Evolutionary conservation across 2,329 filamentous ascomycete species (phyloP).

Genomic region (Albifimbria verrucaria): DNA sequence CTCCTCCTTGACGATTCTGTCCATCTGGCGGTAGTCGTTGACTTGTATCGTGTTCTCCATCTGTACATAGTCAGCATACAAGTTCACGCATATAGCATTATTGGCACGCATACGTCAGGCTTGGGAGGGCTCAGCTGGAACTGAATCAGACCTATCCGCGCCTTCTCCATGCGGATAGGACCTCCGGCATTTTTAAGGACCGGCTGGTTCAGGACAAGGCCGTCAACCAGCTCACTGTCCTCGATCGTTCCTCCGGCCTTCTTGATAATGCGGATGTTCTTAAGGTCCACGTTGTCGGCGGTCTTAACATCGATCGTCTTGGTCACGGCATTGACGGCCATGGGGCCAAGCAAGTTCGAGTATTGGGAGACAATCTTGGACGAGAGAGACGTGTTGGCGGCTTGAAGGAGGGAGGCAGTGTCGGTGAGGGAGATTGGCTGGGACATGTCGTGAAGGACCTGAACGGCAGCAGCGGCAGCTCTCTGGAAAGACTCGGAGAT

Average conservation of each 20-base stretch:
- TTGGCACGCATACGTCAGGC: conserved; percentile 70
- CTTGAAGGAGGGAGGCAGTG: conserved; percentile 86
- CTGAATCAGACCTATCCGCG: conserved; percentile 92
- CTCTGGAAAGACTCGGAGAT: conserved; percentile 98
- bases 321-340: conserved; percentile 95
- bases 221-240: conserved; percentile 95
- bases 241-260: conserved; percentile 98
- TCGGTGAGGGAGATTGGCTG: conserved; percentile 87
- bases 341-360: conserved; percentile 89
- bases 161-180: conserved; percentile 93
- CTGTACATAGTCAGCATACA: conserved; percentile 37
- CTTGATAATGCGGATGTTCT: conserved; percentile 96
- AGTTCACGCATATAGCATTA: not conserved
- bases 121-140: conserved; percentile 98
- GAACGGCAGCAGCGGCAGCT: conserved; percentile 83
- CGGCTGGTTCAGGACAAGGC: conserved; percentile 85
- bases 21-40: conserved; percentile 99
- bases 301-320: conserved; percentile 95
- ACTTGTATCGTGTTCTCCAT: conserved; percentile 99
- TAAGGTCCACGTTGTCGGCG: conserved; percentile 92
- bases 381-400: conserved; percentile 92
- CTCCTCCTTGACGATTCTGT: conserved; percentile 99
- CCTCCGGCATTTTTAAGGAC: conserved; percentile 93
- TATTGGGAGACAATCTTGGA: conserved; percentile 99
- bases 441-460: conserved; percentile 92